A percentile compares a stretch with the other conserved stretches of the same genome.
Conservation (phyloP, 495 filamentous ascomycete genomes). For the Neurospora pannonica region DNA sequence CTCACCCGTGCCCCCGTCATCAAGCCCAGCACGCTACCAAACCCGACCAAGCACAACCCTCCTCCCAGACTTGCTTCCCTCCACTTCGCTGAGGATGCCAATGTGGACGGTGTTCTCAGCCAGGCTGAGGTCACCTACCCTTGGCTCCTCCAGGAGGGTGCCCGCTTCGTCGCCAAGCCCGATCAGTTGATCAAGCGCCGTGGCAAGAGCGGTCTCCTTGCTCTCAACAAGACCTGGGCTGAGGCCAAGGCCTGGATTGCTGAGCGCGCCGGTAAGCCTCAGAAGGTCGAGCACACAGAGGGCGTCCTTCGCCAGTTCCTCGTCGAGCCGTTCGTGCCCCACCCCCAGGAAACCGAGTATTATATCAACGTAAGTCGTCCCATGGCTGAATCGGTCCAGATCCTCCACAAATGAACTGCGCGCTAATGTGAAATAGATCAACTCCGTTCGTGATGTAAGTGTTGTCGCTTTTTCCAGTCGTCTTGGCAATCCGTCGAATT, state of each 20-base stretch:
- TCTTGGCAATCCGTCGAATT: constrained; percentile 11
- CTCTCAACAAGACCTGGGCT: constrained; percentile 94
- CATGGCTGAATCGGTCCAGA: constrained; percentile 76
- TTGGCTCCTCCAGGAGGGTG: constrained; percentile 71
- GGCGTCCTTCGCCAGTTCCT: constrained; percentile 90
- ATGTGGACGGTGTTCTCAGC: constrained; percentile 78
- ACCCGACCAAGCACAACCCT: constrained; percentile 80
- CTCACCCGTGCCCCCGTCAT: constrained; percentile 96
- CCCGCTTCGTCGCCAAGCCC: constrained; percentile 97
- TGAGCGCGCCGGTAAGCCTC: constrained; percentile 77
- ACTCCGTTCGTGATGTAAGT: constrained; percentile 32
- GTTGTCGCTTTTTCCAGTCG: constrained; percentile 5
- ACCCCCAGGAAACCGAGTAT: constrained; percentile 87
- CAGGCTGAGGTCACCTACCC: constrained; percentile 93
- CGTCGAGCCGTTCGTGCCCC: constrained; percentile 96
- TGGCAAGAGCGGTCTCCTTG: constrained; percentile 95
- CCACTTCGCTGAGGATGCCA: constrained; percentile 81
- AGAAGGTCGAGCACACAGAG: constrained; percentile 84
- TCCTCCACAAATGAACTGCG: constrained; percentile 43
- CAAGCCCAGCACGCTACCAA: constrained; percentile 90
- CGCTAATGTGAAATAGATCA: constrained; percentile 24
- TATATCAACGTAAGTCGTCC: constrained; percentile 67
- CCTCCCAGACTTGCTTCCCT: constrained; percentile 83
- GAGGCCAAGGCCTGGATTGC: constrained; percentile 91
- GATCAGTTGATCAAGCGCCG: constrained; percentile 99